Evolutionary conservation across 345 rosid species (phyloP).

Genomic region (Cardamine chenopodiifolia): DNA sequence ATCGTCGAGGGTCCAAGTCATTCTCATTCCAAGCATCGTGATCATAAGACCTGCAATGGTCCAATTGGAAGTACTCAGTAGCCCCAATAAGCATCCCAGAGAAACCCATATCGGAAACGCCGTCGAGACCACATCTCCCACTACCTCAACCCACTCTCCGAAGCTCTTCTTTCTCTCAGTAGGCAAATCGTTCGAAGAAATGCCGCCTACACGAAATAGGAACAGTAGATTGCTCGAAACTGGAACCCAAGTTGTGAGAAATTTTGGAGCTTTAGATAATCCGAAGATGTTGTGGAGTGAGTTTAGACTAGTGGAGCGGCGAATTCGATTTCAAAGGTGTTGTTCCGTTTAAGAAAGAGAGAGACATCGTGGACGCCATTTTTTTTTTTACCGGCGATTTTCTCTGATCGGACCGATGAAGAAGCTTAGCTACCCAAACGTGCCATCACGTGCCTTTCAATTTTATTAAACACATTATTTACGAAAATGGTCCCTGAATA

Average conservation of each 20-base stretch:
- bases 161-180: constrained; percentile 44
- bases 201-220: constrained; percentile 39
- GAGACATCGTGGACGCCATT: constrained; percentile 33
- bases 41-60: constrained; percentile 64
- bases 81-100: constrained; percentile 73
- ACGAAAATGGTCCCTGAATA: constrained; percentile 1
- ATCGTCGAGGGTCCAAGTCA: constrained; percentile 87
- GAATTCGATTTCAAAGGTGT: constrained; percentile 17
- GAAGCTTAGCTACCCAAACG: background rate
- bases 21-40: constrained; percentile 96
- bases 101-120: constrained; percentile 92
- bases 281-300: background rate
- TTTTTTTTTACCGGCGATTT: background rate
- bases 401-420: constrained; percentile 24
- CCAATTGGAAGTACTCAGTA: constrained; percentile 66
- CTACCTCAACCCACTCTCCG: constrained; percentile 63
- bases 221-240: background rate
- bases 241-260: background rate
- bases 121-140: constrained; percentile 67
- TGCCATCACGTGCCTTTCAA: constrained; percentile 11
- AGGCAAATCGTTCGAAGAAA: constrained; percentile 54
- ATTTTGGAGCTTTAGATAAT: constrained; percentile 3
- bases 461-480: background rate
- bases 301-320: background rate
- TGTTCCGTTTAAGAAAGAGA: constrained; percentile 18